These are phyloP conservation scores for Suillus paluster DNA, from an alignment of 768 basidiomycete species.

Conservation along the genomic window DNA sequence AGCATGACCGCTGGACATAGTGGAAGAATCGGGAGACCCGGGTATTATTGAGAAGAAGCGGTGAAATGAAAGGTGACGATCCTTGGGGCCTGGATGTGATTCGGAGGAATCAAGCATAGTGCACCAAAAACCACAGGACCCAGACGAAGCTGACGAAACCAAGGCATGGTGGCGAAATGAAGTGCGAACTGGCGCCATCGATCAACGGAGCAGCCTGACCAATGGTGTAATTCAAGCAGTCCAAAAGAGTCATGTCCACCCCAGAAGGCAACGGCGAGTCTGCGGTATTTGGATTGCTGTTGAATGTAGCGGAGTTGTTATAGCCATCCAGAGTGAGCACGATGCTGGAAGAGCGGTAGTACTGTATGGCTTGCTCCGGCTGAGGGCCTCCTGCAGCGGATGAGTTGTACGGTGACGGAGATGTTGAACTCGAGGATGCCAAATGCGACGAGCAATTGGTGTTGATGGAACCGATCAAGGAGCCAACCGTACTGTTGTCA, in stretches of 20 bases:
- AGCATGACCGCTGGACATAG: neutral
- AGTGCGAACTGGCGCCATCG: conserved; percentile 34
- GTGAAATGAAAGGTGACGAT: neutral
- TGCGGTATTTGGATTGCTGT: conserved; percentile 41
- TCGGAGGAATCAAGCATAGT: neutral
- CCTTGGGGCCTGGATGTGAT: neutral
- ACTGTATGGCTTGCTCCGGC: conserved; percentile 65
- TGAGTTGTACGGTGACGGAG: conserved; percentile 36
- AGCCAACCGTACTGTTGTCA: conserved; percentile 50
- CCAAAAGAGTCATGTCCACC: conserved; percentile 53
- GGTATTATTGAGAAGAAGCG: neutral
- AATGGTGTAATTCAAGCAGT: conserved; percentile 68
- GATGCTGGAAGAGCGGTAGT: conserved; percentile 69
- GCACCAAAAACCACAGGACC: conserved; percentile 19
- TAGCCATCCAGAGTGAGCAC: conserved; percentile 67
- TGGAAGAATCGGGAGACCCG: neutral
- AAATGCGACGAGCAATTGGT: conserved; percentile 48
- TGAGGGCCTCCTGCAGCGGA: conserved; percentile 31
- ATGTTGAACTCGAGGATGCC: conserved; percentile 36
- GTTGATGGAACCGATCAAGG: conserved; percentile 47
- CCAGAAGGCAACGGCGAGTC: conserved; percentile 55
- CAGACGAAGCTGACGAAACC: conserved; percentile 20
- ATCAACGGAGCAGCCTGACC: conserved; percentile 61
- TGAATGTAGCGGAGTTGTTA: conserved; percentile 60
- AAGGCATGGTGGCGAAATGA: conserved; percentile 8